Conservation (phyloP, 805 yeast genomes). For the Suhomyces tanzawaensis region DNA sequence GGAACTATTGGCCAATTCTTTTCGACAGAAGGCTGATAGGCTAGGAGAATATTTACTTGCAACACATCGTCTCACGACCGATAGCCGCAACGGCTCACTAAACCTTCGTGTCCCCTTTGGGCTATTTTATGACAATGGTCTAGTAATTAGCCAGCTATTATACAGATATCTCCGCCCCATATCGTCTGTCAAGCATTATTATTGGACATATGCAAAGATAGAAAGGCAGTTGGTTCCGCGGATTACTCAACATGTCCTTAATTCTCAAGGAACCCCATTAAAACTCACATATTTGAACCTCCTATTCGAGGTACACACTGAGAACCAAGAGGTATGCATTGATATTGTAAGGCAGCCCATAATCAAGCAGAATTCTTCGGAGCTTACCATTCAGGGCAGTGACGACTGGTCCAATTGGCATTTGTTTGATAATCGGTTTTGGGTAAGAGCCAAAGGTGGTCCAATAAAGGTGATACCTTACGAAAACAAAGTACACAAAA, state of each 20-base stretch:
- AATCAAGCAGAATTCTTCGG: conserved; percentile 10
- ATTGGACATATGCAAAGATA: conserved; percentile 40
- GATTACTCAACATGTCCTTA: conserved; percentile 8
- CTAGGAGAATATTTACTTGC: conserved; percentile 2
- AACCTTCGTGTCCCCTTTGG: conserved; percentile 11
- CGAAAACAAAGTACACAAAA: not conserved
- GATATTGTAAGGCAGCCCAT: conserved; percentile 23
- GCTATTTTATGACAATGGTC: conserved; percentile 7
- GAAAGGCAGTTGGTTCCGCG: conserved; percentile 31
- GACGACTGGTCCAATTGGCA: conserved; percentile 19
- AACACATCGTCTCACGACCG: conserved; percentile 2
- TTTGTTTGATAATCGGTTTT: conserved; percentile 40
- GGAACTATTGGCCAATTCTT: not conserved
- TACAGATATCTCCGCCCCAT: conserved; percentile 24
- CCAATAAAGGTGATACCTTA: conserved; percentile 3
- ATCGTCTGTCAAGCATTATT: conserved; percentile 34
- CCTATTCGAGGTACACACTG: conserved; percentile 12
- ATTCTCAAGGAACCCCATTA: not conserved
- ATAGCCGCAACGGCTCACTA: conserved; percentile 10
- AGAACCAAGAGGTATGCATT: conserved; percentile 7
- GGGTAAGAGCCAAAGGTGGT: conserved; percentile 25
- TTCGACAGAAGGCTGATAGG: not conserved
- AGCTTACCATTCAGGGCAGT: not conserved
- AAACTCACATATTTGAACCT: conserved; percentile 19
- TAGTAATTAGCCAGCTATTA: conserved; percentile 29